Evolutionary conservation across 306 rosid genomes (phyloP).

Genomic region (Purshia tridentata): DNA sequence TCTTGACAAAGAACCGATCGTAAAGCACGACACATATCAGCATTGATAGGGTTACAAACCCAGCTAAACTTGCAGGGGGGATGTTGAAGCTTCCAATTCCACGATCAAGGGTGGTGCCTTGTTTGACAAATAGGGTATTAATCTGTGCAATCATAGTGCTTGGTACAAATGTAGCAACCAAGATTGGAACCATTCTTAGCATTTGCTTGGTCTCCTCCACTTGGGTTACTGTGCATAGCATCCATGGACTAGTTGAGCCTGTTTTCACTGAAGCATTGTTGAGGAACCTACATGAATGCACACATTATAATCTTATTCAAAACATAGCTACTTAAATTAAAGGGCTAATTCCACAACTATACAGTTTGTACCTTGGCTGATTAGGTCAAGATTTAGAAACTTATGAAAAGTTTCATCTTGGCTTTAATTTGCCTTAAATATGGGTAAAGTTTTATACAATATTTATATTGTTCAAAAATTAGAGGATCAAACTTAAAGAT

Average conservation of each 20-base stretch:
- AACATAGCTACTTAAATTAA: not conserved
- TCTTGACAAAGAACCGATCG: constrained; percentile 67
- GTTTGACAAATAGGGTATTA: constrained; percentile 80
- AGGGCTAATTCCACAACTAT: not conserved
- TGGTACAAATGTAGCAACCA: constrained; percentile 66
- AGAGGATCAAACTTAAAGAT: too few relatives aligned
- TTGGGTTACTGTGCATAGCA: constrained; percentile 69
- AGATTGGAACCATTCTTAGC: constrained; percentile 61
- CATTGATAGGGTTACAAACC: constrained; percentile 76
- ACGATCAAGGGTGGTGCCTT: constrained; percentile 83
- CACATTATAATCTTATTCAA: not conserved
- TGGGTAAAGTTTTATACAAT: not conserved
- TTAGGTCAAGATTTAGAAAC: too few relatives aligned
- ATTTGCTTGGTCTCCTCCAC: constrained; percentile 87
- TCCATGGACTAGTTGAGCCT: constrained; percentile 39
- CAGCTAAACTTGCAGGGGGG: constrained; percentile 77
- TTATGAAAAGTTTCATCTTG: not conserved
- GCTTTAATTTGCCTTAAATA: not conserved
- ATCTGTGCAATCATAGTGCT: constrained; percentile 81
- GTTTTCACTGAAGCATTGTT: constrained; percentile 46
- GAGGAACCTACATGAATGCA: constrained; percentile 31
- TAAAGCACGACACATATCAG: constrained; percentile 70
- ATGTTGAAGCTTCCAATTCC: constrained; percentile 59
- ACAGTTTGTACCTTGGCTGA: too few relatives aligned
- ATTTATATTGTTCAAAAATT: too few relatives aligned